Evolutionary conservation across 129 eudicot species (phyloP), one percentile per base, ranked within the genome.

Genomic region (Tanacetum coccineum): DNA sequence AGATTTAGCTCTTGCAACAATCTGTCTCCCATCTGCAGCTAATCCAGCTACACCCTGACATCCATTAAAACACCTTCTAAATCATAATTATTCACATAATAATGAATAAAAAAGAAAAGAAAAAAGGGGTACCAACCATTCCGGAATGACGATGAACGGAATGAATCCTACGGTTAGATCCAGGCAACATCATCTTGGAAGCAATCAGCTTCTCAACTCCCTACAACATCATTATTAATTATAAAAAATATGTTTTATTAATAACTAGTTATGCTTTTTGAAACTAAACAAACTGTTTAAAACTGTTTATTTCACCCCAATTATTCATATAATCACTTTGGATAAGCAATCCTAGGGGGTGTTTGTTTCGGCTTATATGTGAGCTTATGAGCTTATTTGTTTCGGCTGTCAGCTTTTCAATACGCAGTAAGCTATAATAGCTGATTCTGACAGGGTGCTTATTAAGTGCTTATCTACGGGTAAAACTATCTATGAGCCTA

Each of bases 161-260:
- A 70, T 93, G 98, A 52, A 88, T 88, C 67, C 98, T 76, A 4
- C 98, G 83, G 74, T 93, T 93, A 58, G 99, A 89, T 30, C 99
- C 99, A 17, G 99, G 96, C 74, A 93, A 73, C 99, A 93, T 89
- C 99, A 93, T 93, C 87, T 93, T 93, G 1, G 99, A 93, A 26
- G 91, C 87, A 57, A 93, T 89, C 62, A 93, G 88, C 85, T 93
- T 93, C 87, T 93, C 99, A 58, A 93, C 99, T 18, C 96, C 99
- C 99, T 93, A 53, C 22, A 49, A 25, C n/a, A 25, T n/a, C n/a
- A 67, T 51, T 53, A 22, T 22, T 2, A 72, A 55, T 18, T 25
- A 30, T 4, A 58, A 46, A 66, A 51, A 32, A 40, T 19, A 10
- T 22, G 1, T 22, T 22, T 22, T 22, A 10, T 56, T 52, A 52